Evolutionary conservation across 148 eudicot genomes (phyloP).

Genomic region (Fagopyrum tataricum): DNA sequence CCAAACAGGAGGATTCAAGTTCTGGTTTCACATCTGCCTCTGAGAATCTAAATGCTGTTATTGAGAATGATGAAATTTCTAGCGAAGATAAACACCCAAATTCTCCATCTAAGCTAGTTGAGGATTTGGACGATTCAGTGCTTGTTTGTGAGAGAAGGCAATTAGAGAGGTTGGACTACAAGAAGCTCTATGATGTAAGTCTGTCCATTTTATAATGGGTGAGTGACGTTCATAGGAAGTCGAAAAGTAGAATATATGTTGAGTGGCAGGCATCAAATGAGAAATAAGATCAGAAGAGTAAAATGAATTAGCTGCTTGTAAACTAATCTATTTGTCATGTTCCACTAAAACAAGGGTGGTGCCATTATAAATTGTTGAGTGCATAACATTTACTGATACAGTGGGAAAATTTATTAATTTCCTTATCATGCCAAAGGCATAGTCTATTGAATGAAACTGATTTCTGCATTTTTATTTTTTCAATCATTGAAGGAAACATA

Average conservation of each 20-base stretch:
- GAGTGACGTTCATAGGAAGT: neutral
- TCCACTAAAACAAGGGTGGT: neutral
- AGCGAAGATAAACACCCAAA: constrained; percentile 5
- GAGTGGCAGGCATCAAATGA: neutral
- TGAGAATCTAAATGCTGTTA: constrained; percentile 56
- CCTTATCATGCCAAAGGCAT: neutral
- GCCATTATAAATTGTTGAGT: neutral
- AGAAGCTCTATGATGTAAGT: constrained; percentile 91
- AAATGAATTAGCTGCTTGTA: neutral
- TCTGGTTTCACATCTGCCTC: constrained; percentile 91
- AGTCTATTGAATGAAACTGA: neutral
- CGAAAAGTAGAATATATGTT: neutral
- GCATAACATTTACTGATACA: neutral
- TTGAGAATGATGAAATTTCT: constrained; percentile 26
- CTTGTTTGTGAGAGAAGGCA: constrained; percentile 47
- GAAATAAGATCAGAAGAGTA: neutral
- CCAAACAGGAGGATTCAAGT: constrained; percentile 52
- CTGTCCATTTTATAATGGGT: constrained; percentile 4
- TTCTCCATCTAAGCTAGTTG: constrained; percentile 23
- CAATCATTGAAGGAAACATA: constrained; percentile 54
- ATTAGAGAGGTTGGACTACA: constrained; percentile 80
- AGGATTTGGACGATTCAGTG: constrained; percentile 26
- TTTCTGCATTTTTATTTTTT: neutral
- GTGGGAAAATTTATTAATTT: neutral
- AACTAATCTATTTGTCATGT: neutral